A percentile compares a stretch with the other conserved stretches of the same genome.
Conservation (phyloP, 2,329 filamentous ascomycete genomes). For the Cordyceps tenuipes region DNA sequence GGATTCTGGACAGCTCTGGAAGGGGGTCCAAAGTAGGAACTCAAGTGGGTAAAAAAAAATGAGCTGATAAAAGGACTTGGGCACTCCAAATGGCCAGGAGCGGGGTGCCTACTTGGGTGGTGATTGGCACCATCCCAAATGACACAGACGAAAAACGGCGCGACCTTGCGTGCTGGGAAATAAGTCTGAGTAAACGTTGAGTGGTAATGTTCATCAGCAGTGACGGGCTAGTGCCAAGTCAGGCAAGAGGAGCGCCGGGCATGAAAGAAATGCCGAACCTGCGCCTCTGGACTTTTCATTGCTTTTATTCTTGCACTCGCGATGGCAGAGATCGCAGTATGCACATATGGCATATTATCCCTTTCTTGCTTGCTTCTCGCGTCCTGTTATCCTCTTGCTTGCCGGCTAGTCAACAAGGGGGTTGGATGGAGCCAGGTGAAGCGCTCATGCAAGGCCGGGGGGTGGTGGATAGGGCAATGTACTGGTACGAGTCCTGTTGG, state of each 20-base stretch:
- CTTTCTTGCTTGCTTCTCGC: slow-evolving; percentile 11
- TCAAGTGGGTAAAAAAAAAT: slow-evolving; percentile 11
- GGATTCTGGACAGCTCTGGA: not conserved
- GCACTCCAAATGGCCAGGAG: slow-evolving; percentile 5
- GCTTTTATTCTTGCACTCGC: not conserved
- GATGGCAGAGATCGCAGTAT: not conserved
- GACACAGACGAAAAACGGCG: slow-evolving; percentile 7
- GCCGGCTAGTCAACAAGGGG: not conserved
- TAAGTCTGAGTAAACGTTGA: slow-evolving; percentile 5
- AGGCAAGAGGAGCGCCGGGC: slow-evolving; percentile 14
- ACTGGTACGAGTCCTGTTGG: not conserved
- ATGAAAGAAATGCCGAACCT: slow-evolving; percentile 2
- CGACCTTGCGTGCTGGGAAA: slow-evolving; percentile 1
- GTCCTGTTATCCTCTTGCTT: not conserved
- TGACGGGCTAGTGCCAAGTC: slow-evolving; percentile 8
- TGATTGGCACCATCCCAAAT: slow-evolving; percentile 8
- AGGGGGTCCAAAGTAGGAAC: slow-evolving; percentile 8
- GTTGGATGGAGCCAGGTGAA: slow-evolving; percentile 1
- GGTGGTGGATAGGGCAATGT: slow-evolving; percentile 5
- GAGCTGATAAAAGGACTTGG: slow-evolving; percentile 12
- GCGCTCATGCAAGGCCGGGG: slow-evolving; percentile 5
- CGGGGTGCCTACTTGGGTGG: slow-evolving; percentile 6
- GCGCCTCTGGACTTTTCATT: not conserved
- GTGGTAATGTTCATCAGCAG: slow-evolving; percentile 5
- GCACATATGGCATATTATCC: slow-evolving; percentile 1